A percentile compares a stretch with the other conserved stretches of the same genome.
Conservation (phyloP, 768 basidiomycete species). For the Gloeopeniophorella convolvens region DNA sequence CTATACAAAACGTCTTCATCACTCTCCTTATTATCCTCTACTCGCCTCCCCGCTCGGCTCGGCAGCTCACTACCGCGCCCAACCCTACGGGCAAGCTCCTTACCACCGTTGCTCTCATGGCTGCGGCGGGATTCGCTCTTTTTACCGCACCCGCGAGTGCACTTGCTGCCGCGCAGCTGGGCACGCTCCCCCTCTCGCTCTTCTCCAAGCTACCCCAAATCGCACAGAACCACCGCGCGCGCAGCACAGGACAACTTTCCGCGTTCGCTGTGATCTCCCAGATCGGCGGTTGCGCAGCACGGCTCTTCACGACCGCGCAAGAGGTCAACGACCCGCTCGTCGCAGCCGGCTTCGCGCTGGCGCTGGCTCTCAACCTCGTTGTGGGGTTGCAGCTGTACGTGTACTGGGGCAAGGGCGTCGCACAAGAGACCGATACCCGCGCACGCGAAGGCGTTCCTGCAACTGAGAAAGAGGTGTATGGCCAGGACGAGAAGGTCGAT, state of each 20-base stretch:
- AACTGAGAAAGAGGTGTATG: slow-evolving; percentile 10
- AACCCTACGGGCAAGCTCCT: slow-evolving; percentile 29
- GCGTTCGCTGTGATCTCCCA: slow-evolving; percentile 88
- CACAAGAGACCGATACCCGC: slow-evolving; percentile 18
- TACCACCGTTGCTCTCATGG: slow-evolving; percentile 27
- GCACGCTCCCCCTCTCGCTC: slow-evolving; percentile 85
- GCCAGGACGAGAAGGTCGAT: slow-evolving; percentile 30
- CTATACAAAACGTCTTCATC: slow-evolving; percentile 82
- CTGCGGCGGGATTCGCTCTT: slow-evolving; percentile 37
- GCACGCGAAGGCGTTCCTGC: slow-evolving; percentile 23
- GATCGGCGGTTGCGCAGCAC: slow-evolving; percentile 81
- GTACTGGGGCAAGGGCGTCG: slow-evolving; percentile 63
- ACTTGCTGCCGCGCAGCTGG: slow-evolving; percentile 69
- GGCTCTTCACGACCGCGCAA: slow-evolving; percentile 87
- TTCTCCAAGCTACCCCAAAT: slow-evolving; percentile 96
- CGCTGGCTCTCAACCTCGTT: slow-evolving; percentile 76
- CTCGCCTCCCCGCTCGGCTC: slow-evolving; percentile 32
- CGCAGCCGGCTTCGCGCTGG: slow-evolving; percentile 76
- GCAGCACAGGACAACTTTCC: slow-evolving; percentile 89
- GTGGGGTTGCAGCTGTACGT: slow-evolving; percentile 78
- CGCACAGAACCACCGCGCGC: slow-evolving; percentile 62
- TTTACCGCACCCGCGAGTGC: slow-evolving; percentile 39
- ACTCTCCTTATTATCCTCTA: slow-evolving; percentile 81
- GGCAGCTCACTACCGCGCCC: slow-evolving; percentile 18
- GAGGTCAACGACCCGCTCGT: slow-evolving; percentile 84